These are phyloP conservation scores for Solanum pinnatisectum DNA, from an alignment of 257 asterid species.

Conservation along the genomic window DNA sequence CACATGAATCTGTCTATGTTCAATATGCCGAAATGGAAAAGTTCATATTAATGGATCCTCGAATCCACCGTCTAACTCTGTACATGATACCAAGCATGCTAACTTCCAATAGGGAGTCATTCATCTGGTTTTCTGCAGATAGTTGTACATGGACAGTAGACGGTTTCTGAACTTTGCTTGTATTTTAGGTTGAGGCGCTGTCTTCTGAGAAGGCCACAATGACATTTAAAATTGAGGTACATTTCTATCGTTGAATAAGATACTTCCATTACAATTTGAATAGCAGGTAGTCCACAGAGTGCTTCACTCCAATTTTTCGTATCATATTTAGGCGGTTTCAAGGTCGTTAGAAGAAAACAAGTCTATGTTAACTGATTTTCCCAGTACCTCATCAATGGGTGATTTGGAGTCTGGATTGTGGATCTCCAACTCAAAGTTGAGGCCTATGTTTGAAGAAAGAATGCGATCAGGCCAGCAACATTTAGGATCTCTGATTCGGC, in stretches of 20 bases:
- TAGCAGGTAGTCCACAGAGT: not conserved
- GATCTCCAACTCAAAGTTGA: conserved; percentile 41
- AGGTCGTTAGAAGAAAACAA: conserved; percentile 56
- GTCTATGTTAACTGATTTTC: conserved; percentile 20
- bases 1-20: not conserved
- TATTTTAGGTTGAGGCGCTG: conserved; percentile 74
- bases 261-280: not conserved
- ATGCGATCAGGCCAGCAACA: conserved; percentile 67
- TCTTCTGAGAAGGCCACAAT: conserved; percentile 85
- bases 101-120: not conserved
- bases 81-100: not conserved
- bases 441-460: conserved; percentile 42
- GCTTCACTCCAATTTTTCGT: not conserved
- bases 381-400: conserved; percentile 43
- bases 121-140: not conserved
- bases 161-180: not conserved
- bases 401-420: conserved; percentile 44
- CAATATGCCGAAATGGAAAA: not conserved
- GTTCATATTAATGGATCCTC: not conserved
- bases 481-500: conserved; percentile 70
- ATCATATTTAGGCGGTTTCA: conserved; percentile 54
- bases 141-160: not conserved
- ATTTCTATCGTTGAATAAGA: conserved; percentile 6
- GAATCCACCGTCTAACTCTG: not conserved
- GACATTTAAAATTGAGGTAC: conserved; percentile 69